A percentile compares a stretch with the other conserved stretches of the same genome.
Evolutionary conservation across 225 moss, liverwort and hornwort species (phyloP).

Genomic region (Pseudoscleropodium purum): DNA sequence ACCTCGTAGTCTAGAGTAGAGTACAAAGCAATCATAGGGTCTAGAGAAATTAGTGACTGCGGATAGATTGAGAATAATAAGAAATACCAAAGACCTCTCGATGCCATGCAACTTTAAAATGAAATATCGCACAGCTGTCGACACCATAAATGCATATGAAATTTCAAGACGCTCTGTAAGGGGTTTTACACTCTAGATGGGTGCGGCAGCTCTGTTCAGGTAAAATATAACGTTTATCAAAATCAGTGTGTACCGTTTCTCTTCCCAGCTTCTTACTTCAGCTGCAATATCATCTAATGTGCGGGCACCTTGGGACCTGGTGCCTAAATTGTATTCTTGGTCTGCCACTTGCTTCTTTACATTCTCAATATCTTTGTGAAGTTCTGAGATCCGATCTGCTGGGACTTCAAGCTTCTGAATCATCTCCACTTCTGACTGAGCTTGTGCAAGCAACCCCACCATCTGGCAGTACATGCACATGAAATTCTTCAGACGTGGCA

Average conservation of each 20-base stretch:
- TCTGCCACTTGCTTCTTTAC: conserved; percentile 69
- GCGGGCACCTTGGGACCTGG: conserved; percentile 48
- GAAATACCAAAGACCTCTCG: not conserved
- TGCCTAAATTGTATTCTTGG: conserved; percentile 64
- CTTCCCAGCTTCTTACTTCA: conserved; percentile 44
- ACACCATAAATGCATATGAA: not conserved
- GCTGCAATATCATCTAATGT: conserved; percentile 51
- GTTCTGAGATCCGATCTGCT: conserved; percentile 68
- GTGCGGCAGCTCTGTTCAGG: not conserved
- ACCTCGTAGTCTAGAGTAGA: not conserved
- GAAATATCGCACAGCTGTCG: not conserved
- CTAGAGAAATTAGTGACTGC: not conserved
- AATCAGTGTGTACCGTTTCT: conserved; percentile 47
- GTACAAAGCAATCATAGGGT: not conserved
- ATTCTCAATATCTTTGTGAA: conserved; percentile 64
- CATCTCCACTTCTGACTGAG: conserved; percentile 60
- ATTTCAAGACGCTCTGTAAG: not conserved
- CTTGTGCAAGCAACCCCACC: conserved; percentile 71
- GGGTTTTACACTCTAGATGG: not conserved
- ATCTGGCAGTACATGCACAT: conserved; percentile 42
- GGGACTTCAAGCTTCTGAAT: conserved; percentile 66
- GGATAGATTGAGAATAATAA: not conserved
- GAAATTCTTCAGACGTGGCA: not conserved
- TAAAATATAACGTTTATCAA: not conserved
- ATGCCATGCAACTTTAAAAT: not conserved